These are phyloP conservation scores for Thielaviopsis musarum DNA, from an alignment of 2,329 filamentous ascomycete genomes.

Conservation along the genomic window DNA sequence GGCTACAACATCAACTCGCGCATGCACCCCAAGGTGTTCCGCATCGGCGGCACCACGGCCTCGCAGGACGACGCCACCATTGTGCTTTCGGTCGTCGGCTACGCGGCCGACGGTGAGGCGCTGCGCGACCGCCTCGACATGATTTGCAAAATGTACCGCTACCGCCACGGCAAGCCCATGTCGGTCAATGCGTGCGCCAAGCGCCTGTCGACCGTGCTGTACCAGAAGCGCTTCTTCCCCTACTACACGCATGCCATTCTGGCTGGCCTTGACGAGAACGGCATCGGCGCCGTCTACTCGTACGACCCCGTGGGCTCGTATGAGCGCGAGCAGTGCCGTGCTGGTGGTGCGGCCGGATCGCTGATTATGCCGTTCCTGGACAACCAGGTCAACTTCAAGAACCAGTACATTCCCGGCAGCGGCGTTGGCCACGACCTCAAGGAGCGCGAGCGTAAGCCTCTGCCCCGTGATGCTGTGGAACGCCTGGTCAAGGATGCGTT, in stretches of 20 bases:
- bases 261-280: conserved; percentile 85
- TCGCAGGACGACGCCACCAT: conserved; percentile 74
- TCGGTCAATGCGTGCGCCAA: conserved; percentile 87
- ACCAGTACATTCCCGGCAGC: conserved; percentile 82
- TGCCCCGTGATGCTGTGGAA: conserved; percentile 61
- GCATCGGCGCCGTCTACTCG: conserved; percentile 83
- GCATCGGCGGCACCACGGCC: conserved; percentile 79
- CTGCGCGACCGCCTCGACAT: conserved; percentile 87
- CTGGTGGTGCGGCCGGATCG: conserved; percentile 78
- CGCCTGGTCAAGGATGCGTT: conserved; percentile 91
- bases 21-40: conserved; percentile 90
- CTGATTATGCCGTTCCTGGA: conserved; percentile 98
- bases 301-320: conserved; percentile 98
- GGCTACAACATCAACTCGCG: conserved; percentile 99
- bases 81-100: conserved; percentile 85
- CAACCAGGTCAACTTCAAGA: conserved; percentile 99
- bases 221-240: conserved; percentile 96
- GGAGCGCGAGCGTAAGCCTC: conserved; percentile 51
- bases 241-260: conserved; percentile 96
- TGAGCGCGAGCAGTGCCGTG: conserved; percentile 89
- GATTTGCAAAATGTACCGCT: conserved; percentile 97
- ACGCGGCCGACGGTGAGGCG: conserved; percentile 85
- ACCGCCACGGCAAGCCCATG: conserved; percentile 96
- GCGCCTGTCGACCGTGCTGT: conserved; percentile 85
- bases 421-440: conserved; percentile 67